Evolutionary conservation across 805 yeast species (phyloP).

Genomic region (Teunomyces barrocoloradensis): DNA sequence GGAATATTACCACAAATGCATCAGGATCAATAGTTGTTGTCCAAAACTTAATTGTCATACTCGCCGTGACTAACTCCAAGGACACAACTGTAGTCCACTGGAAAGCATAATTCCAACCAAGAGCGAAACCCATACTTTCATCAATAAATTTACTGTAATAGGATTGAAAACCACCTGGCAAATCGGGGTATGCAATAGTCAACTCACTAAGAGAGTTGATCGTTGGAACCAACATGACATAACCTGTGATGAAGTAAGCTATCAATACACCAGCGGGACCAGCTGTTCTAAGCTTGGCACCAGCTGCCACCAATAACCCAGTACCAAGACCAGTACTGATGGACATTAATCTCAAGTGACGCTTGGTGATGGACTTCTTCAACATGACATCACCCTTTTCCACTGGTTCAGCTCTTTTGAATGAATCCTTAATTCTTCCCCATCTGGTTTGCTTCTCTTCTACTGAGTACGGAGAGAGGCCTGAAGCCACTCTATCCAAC

Average conservation of each 20-base stretch:
- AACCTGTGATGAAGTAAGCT: conserved; percentile 23
- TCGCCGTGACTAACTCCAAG: conserved; percentile 25
- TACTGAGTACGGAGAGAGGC: conserved; percentile 1
- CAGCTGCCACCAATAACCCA: conserved; percentile 29
- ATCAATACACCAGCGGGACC: conserved; percentile 24
- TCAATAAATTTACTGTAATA: conserved; percentile 32
- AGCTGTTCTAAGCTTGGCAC: conserved; percentile 22
- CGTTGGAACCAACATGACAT: conserved; percentile 25
- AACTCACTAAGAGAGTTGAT: conserved; percentile 28
- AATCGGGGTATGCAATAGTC: conserved; percentile 23
- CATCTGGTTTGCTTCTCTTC: conserved; percentile 10
- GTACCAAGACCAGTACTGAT: conserved; percentile 31
- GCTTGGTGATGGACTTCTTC: conserved; percentile 10
- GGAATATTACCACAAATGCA: conserved; percentile 23
- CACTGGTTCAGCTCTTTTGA: conserved; percentile 16
- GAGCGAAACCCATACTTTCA: conserved; percentile 36
- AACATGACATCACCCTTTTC: conserved; percentile 7
- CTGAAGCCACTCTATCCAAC: conserved; percentile 6
- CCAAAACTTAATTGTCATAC: conserved; percentile 29
- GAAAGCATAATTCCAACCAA: conserved; percentile 38
- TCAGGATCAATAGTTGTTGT: conserved; percentile 17
- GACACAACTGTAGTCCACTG: conserved; percentile 30
- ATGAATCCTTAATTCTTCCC: conserved; percentile 21
- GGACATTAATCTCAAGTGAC: conserved; percentile 30
- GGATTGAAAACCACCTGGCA: conserved; percentile 29